Evolutionary conservation across 257 asterid species (phyloP).

Genomic region (Eucommia ulmoides): DNA sequence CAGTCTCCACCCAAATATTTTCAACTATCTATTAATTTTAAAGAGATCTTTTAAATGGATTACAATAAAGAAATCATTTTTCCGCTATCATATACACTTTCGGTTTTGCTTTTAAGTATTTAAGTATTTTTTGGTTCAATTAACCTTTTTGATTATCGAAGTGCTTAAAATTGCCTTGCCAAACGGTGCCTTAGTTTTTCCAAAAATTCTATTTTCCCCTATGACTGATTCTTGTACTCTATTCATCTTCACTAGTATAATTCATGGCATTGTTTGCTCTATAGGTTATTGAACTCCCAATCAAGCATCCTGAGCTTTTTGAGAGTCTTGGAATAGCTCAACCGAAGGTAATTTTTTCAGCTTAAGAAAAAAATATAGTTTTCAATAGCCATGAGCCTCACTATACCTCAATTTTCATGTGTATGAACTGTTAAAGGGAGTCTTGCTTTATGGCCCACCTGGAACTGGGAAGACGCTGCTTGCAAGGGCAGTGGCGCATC

Average conservation of each 20-base stretch:
- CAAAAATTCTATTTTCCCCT: too few species aligned
- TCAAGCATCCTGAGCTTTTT: slow-evolving; percentile 63
- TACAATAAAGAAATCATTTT: too few species aligned
- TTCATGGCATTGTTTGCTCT: slow-evolving; percentile 5
- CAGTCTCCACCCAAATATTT: too few species aligned
- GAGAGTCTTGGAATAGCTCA: slow-evolving; percentile 79
- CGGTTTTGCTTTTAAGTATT: too few species aligned
- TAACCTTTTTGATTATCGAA: not conserved
- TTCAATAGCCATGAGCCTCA: too few species aligned
- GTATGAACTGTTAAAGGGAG: slow-evolving; percentile 32
- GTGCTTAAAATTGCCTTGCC: not conserved
- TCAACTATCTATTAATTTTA: too few species aligned
- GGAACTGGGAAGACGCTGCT: slow-evolving; percentile 70
- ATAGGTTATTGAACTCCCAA: slow-evolving; percentile 68
- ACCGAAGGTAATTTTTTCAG: slow-evolving; percentile 45
- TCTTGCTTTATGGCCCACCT: slow-evolving; percentile 66
- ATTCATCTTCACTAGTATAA: not conserved
- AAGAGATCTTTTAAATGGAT: too few species aligned
- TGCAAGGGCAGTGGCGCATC: slow-evolving; percentile 75
- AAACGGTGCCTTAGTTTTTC: not conserved
- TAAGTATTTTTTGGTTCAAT: too few species aligned
- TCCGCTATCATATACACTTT: too few species aligned
- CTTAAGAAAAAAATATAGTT: not conserved
- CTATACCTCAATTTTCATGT: not conserved
- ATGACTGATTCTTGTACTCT: not conserved